Evolutionary conservation across 768 basidiomycete genomes (phyloP).

Genomic region (Russula virescens): DNA sequence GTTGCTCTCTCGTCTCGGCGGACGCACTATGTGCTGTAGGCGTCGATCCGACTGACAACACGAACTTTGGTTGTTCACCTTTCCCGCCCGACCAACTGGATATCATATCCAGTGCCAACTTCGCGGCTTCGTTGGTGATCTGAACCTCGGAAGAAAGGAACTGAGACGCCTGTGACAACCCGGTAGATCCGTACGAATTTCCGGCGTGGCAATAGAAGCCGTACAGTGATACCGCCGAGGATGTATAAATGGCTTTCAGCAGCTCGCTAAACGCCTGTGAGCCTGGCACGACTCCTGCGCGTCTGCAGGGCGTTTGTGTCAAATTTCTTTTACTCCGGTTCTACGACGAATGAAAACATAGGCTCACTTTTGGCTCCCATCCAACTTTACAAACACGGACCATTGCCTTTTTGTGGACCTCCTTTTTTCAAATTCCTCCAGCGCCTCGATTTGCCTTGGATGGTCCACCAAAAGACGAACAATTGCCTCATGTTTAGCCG

Average conservation of each 20-base stretch:
- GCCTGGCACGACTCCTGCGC: conserved; percentile 58
- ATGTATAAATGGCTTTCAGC: conserved; percentile 46
- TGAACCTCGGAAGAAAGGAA: conserved; percentile 67
- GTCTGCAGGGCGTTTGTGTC: conserved; percentile 38
- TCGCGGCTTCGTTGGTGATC: conserved; percentile 62
- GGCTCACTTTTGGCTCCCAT: conserved; percentile 69
- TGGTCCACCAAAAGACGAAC: conserved; percentile 73
- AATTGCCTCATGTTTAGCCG: conserved; percentile 49
- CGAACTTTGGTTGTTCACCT: conserved; percentile 45
- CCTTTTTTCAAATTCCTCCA: conserved; percentile 54
- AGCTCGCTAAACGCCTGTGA: conserved; percentile 53
- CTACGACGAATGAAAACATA: neutral
- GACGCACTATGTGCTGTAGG: conserved; percentile 80
- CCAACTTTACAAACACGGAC: conserved; percentile 78
- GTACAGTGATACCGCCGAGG: conserved; percentile 55
- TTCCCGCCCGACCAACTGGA: conserved; percentile 32
- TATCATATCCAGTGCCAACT: conserved; percentile 45
- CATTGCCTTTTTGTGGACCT: conserved; percentile 44
- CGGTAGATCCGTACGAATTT: conserved; percentile 71
- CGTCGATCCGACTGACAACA: conserved; percentile 81
- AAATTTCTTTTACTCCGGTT: neutral
- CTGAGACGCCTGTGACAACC: conserved; percentile 53
- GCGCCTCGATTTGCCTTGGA: conserved; percentile 58
- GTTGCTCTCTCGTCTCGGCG: conserved; percentile 39
- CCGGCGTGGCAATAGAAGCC: conserved; percentile 84